phyloP scores from a whole-genome alignment of 2,329 filamentous ascomycete species.

The Pseudogymnoascus sp. region DNA sequence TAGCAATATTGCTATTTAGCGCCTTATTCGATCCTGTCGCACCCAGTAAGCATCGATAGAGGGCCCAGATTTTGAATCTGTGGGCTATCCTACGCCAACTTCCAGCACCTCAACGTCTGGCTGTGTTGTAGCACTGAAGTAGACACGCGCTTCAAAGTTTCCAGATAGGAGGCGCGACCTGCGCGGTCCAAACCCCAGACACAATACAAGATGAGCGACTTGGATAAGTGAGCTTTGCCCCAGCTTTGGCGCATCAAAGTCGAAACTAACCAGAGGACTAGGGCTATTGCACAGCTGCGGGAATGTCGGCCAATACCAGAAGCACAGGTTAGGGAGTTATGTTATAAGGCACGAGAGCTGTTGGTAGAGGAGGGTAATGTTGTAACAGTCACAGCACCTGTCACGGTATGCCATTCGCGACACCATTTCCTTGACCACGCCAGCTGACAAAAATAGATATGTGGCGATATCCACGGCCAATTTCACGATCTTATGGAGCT shows the following conservation, averaged over 20 bases:
- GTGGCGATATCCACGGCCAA: conserved; percentile 97
- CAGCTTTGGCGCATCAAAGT: conserved; percentile 4
- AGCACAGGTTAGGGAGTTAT: conserved; percentile 88
- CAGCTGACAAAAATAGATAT: conserved; percentile 41
- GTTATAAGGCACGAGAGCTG: conserved; percentile 92
- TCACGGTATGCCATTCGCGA: conserved; percentile 57
- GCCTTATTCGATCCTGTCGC: not conserved
- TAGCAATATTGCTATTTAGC: not conserved
- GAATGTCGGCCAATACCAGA: conserved; percentile 95
- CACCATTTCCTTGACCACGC: not conserved
- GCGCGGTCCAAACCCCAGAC: conserved; percentile 2
- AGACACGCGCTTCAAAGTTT: not conserved
- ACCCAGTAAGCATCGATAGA: not conserved
- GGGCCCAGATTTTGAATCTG: not conserved
- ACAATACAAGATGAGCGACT: conserved; percentile 67
- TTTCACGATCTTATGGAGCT: conserved; percentile 99
- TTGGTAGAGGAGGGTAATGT: conserved; percentile 97
- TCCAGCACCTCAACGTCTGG: not conserved
- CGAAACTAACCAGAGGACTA: conserved; percentile 32
- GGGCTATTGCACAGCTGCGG: conserved; percentile 90
- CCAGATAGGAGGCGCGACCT: conserved; percentile 13
- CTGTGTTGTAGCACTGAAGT: not conserved
- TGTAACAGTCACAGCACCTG: conserved; percentile 87
- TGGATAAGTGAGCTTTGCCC: conserved; percentile 64
- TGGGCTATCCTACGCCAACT: not conserved